A percentile compares a stretch with the other conserved stretches of the same genome.
Evolutionary conservation across 768 basidiomycete species (phyloP).

Genomic region (Cystofilobasidium ferigula): DNA sequence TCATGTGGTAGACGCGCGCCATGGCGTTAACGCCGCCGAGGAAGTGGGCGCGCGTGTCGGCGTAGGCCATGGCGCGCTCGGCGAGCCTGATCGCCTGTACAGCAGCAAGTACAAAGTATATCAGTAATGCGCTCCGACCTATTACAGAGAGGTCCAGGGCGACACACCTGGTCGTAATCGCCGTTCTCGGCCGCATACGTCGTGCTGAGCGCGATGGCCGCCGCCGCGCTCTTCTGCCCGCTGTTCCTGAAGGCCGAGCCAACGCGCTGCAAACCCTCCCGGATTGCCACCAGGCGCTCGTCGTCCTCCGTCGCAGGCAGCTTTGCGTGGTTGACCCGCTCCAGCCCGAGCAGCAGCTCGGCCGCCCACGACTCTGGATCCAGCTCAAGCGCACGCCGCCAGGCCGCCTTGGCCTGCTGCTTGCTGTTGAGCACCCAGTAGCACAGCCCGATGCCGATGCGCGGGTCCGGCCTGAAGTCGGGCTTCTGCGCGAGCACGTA

Average conservation of each 20-base stretch:
- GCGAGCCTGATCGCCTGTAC: slow-evolving; percentile 75
- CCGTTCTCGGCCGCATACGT: slow-evolving; percentile 59
- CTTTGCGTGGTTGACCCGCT: slow-evolving; percentile 76
- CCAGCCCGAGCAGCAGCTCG: slow-evolving; percentile 70
- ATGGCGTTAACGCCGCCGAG: slow-evolving; percentile 78
- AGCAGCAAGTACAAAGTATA: not conserved
- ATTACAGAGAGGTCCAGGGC: not conserved
- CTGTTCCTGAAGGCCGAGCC: slow-evolving; percentile 58
- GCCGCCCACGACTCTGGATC: slow-evolving; percentile 70
- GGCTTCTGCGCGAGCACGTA: slow-evolving; percentile 68
- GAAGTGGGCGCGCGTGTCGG: slow-evolving; percentile 59
- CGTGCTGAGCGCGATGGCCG: slow-evolving; percentile 72
- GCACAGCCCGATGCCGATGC: slow-evolving; percentile 90
- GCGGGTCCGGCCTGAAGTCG: slow-evolving; percentile 73
- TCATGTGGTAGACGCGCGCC: slow-evolving; percentile 66
- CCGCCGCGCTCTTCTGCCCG: slow-evolving; percentile 48
- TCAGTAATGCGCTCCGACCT: too few relatives aligned
- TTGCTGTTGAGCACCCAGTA: slow-evolving; percentile 81
- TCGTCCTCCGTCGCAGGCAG: slow-evolving; percentile 47
- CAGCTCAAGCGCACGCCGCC: slow-evolving; percentile 81
- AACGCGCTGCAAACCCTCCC: slow-evolving; percentile 57
- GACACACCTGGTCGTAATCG: slow-evolving; percentile 49
- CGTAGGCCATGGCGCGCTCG: slow-evolving; percentile 85
- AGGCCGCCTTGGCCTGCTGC: slow-evolving; percentile 69
- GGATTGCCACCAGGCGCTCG: slow-evolving; percentile 33